Base-by-base conservation (phyloP, 2,329 filamentous ascomycete species). In the Aspergillus novofumigatus region DNA sequence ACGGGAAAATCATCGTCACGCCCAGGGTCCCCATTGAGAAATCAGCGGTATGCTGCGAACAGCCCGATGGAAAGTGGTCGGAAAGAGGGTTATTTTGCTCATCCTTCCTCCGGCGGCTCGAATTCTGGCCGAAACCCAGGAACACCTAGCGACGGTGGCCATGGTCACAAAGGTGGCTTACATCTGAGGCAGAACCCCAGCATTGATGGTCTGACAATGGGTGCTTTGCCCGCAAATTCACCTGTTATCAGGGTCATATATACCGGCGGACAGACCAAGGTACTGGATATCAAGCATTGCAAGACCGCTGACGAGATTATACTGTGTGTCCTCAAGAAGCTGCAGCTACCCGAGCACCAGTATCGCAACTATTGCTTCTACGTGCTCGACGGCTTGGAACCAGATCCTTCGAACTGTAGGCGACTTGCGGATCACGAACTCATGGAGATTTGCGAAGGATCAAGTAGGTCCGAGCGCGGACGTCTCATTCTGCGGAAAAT, bases 341-440 rank as follows among this genome's bases (percentile, higher is more conserved):
- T 96, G 62, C 86, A 87, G 44, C 82, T 96, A 29, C 90, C 92
- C 23, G 92, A 96, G 69, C 90, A 93, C 61, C 92, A 97, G 68
- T 90, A 94, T 71, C 86, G 92, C 67, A 96, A 95, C 69, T 97
- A 96, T 77, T 97, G 92, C 78, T 97, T 99, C 77, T 97, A 94
- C 80, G 88, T 96, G 1, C 81, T 97, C 57, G 88, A 91, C 63
- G 93, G 92, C 52, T 80, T 91, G 42, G 91, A 97, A 50, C 87
- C 92, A 1, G 88, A 94, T 64, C 88, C 91, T 29, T 84, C 83
- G 51, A 86, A 92, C 69, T 95, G 91, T 72, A 87, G 92, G 59
- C 86, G 90, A 51, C 81, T 97, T 42, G 87, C 88, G 35, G 94
- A 99, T 68, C 87, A 86, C 4, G 94, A 99, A 72, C 79, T 99